These are phyloP conservation scores for Tetrahymena thermophila DNA, from an alignment of 73 alveolate genomes.

Conservation along the genomic window DNA sequence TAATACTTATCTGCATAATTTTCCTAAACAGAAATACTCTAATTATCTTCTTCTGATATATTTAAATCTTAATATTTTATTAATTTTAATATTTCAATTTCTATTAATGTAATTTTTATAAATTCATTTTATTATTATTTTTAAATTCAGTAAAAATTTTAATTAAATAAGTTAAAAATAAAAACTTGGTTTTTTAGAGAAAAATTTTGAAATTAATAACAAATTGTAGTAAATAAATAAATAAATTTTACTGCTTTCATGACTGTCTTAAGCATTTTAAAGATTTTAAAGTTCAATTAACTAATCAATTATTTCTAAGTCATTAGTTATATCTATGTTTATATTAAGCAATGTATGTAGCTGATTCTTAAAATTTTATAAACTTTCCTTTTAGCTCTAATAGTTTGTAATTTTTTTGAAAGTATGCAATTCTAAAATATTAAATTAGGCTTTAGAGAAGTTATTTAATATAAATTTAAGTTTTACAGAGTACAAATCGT, in stretches of 20 bases:
- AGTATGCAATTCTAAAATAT: background rate
- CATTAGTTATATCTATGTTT: background rate
- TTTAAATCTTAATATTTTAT: background rate
- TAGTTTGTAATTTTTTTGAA: background rate
- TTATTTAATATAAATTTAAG: background rate
- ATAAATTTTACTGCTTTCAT: background rate
- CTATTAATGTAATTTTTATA: too few species aligned
- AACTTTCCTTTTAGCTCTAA: background rate
- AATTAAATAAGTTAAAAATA: too few species aligned
- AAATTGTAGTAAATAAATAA: too few species aligned
- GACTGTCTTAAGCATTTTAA: background rate
- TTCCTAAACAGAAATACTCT: background rate
- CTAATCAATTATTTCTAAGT: background rate
- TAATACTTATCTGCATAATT: background rate
- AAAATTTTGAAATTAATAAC: too few species aligned
- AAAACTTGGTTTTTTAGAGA: too few species aligned
- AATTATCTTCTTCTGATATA: background rate
- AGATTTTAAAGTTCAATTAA: background rate
- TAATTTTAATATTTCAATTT: too few species aligned
- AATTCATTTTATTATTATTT: too few species aligned
- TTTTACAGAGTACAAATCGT: background rate
- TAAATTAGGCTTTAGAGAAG: background rate
- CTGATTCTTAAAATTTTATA: background rate
- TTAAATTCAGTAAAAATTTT: too few species aligned
- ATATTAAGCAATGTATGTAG: background rate